Evolutionary conservation across 2,329 filamentous ascomycete genomes (phyloP), one percentile per base, ranked within the genome.

Genomic region (Zelopaecilomyces penicillatus): DNA sequence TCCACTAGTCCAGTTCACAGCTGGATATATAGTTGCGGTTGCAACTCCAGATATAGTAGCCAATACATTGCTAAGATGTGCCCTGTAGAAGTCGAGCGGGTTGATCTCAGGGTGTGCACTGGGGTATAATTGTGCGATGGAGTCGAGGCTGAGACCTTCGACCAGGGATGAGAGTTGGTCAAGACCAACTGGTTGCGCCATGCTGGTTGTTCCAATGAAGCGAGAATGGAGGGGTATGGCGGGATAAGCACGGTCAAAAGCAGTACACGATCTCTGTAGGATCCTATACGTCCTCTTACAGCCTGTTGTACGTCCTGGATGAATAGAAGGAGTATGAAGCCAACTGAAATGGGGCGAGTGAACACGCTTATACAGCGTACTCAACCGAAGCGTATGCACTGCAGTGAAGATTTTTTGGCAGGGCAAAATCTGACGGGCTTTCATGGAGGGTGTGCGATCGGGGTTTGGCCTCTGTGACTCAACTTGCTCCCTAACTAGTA

Each of bases 1-100:
- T 33, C 82, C 79, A 50, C 79, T 73, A 5, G 87, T 91, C 85
- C 86, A 91, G 68, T 85, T 78, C 36, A 95, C 69, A 33, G 80
- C 80, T 28, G 80, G 78, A 66, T 86, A 89, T 60, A 94, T 82
- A 55, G 88, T 79, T 43, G 74, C 70, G 31, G 74, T 63, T 46
- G 87, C 83, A 29, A 87, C 83, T 26, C 83, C 84, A 3, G 83
- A 86, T 48, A 88, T 75, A 19, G 78, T 69, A 31, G 78, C 69
- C 35, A 94, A 68, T 40, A 86, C 69, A 36, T 82, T 73, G 50
- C 85, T 82, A 51, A 94, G 77, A 61, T 90, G 84, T 33, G 81
- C 78, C 48, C 87, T 78, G 73, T 89, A 94, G 49, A 91, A 74
- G 58, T 93, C 87, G 57, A 86, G 71, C 4, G 85, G 83, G 67